Percentiles rank a stretch among this genome's conserved stretches.
Conservation (phyloP, 805 yeast species). For the Teunomyces barrocoloradensis region DNA sequence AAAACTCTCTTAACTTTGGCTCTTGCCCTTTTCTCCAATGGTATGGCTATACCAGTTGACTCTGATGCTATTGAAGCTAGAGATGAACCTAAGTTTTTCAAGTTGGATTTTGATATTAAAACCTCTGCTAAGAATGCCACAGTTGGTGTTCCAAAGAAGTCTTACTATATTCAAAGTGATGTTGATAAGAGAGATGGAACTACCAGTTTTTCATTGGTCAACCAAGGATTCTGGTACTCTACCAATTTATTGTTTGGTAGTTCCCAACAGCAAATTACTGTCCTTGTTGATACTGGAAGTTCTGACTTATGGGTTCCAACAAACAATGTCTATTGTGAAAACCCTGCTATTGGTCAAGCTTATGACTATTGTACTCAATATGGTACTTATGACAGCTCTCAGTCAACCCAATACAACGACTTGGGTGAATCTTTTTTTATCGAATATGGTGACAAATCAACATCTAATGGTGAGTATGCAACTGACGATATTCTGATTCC, state of each 20-base stretch:
- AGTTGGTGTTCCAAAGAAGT: background rate
- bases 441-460: conserved; percentile 6
- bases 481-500: conserved; percentile 7
- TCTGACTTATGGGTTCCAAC: conserved; percentile 11
- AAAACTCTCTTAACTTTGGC: conserved; percentile 1
- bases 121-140: background rate
- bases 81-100: background rate
- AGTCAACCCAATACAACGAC: conserved; percentile 8
- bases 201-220: conserved; percentile 3
- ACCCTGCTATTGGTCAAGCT: background rate
- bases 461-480: conserved; percentile 5
- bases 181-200: conserved; percentile 1
- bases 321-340: background rate
- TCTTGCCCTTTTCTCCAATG: background rate
- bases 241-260: conserved; percentile 10
- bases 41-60: background rate
- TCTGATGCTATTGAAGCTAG: background rate
- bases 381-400: conserved; percentile 10
- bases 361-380: background rate
- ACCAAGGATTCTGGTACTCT: conserved; percentile 7
- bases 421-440: conserved; percentile 5
- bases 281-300: conserved; percentile 14
- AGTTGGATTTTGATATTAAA: background rate
- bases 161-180: background rate
- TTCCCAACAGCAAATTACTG: conserved; percentile 7